Evolutionary conservation across 371 early-diverging fungal species (phyloP).

Genomic region (Blakeslea trispora): DNA sequence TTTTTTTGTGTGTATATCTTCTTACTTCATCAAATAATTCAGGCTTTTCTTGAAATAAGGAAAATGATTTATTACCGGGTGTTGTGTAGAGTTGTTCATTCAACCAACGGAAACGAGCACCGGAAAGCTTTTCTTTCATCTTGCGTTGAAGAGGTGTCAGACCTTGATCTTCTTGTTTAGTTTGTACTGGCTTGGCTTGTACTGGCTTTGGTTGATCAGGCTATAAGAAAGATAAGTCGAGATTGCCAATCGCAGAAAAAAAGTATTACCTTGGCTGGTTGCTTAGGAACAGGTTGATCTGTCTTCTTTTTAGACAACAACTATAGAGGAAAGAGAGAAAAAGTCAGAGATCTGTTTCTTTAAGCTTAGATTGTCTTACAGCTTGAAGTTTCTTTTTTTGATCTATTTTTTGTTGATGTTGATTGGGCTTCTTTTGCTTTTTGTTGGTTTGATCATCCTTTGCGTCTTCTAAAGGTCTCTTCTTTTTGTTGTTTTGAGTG

Average conservation of each 20-base stretch:
- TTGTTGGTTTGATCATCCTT: conserved; percentile 1
- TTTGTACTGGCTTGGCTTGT: background rate
- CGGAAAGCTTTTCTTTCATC: conserved; percentile 85
- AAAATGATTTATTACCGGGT: conserved; percentile 71
- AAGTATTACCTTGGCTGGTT: background rate
- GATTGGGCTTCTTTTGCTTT: conserved; percentile 9
- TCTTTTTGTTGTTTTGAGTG: too few species aligned
- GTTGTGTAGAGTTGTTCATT: conserved; percentile 96
- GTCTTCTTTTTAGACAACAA: conserved; percentile 18
- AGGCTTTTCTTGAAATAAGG: conserved; percentile 82
- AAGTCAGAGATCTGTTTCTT: background rate
- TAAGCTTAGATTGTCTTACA: conserved; percentile 10
- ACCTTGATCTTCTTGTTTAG: conserved; percentile 23
- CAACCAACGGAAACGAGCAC: conserved; percentile 91
- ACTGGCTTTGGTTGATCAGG: background rate
- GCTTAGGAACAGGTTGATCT: background rate
- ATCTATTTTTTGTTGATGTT: conserved; percentile 11
- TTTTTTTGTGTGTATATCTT: background rate
- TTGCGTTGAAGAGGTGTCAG: conserved; percentile 75
- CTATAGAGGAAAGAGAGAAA: background rate
- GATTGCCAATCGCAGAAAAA: too few species aligned
- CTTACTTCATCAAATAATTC: conserved; percentile 85
- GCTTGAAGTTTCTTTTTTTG: conserved; percentile 34
- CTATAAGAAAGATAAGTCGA: background rate
- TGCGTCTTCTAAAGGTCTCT: conserved; percentile 18